Evolutionary conservation across 768 basidiomycete genomes (phyloP).

Genomic region (Wakefieldia striispora): DNA sequence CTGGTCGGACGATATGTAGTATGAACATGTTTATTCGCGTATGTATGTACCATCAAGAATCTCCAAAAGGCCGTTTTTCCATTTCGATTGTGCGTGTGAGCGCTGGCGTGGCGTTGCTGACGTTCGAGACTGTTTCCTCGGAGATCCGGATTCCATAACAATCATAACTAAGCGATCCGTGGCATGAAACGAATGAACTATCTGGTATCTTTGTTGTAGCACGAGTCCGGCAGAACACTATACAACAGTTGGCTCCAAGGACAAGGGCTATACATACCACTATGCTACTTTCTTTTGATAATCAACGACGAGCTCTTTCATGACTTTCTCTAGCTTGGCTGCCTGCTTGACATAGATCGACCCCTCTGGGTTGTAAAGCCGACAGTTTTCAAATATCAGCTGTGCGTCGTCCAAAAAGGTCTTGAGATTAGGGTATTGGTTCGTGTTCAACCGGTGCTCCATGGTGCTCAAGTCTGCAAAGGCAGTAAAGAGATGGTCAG

Average conservation of each 20-base stretch:
- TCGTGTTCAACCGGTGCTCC: constrained; percentile 85
- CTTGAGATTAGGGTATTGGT: constrained; percentile 74
- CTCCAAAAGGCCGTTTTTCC: background rate
- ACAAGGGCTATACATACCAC: background rate
- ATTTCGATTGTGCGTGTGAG: no score
- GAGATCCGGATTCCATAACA: background rate
- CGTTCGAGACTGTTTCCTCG: background rate
- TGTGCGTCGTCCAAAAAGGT: constrained; percentile 77
- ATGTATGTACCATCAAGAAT: background rate
- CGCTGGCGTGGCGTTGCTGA: no score
- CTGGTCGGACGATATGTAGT: no score
- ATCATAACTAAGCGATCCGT: no score
- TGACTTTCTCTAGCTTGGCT: constrained; percentile 74
- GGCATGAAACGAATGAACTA: no score
- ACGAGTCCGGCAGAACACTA: no score
- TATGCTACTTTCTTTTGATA: constrained; percentile 19
- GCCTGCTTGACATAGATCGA: constrained; percentile 84
- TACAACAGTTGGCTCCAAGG: no score
- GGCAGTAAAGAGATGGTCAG: background rate
- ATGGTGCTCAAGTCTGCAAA: constrained; percentile 79
- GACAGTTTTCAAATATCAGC: constrained; percentile 88
- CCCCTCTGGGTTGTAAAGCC: constrained; percentile 79
- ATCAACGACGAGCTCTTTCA: constrained; percentile 52
- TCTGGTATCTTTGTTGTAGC: no score
- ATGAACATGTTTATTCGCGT: background rate